phyloP scores from a whole-genome alignment of 192 early-diverging fungal genomes.

The Spizellomyces sp. region DNA sequence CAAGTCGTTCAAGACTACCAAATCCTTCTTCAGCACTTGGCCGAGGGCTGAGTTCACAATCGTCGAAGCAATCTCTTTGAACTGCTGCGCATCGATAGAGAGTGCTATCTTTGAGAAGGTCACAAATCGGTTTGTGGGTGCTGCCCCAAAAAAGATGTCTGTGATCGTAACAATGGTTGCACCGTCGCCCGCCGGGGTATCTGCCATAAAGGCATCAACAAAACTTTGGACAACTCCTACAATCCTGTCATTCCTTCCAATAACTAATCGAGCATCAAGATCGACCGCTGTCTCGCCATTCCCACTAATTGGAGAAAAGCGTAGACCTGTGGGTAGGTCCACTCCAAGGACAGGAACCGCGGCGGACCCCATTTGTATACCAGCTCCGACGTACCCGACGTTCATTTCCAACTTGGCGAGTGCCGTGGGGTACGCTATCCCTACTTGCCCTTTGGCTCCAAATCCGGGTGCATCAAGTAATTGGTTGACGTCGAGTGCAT shows the following conservation, averaged over 20 bases:
- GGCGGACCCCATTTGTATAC: constrained; percentile 26
- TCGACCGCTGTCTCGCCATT: not conserved
- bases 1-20: constrained; percentile 17
- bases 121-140: constrained; percentile 26
- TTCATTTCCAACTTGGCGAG: constrained; percentile 29
- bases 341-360: constrained; percentile 13
- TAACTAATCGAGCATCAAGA: constrained; percentile 26
- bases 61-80: constrained; percentile 21
- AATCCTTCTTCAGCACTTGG: constrained; percentile 19
- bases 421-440: constrained; percentile 15
- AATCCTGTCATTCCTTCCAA: constrained; percentile 17
- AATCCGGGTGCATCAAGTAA: constrained; percentile 34
- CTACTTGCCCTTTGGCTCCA: constrained; percentile 22
- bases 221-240: constrained; percentile 31
- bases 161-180: constrained; percentile 38
- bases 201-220: constrained; percentile 27
- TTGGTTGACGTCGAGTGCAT: constrained; percentile 28
- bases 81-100: constrained; percentile 25
- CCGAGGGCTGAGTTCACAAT: not conserved
- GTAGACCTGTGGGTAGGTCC: constrained; percentile 23
- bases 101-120: constrained; percentile 44
- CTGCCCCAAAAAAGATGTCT: constrained; percentile 40
- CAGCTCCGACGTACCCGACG: constrained; percentile 26
- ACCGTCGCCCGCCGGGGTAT: not conserved
- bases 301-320: constrained; percentile 1